These are phyloP conservation scores for Kluyveromyces marxianus DNA, from an alignment of 1,139 yeast species.

Conservation along the genomic window DNA sequence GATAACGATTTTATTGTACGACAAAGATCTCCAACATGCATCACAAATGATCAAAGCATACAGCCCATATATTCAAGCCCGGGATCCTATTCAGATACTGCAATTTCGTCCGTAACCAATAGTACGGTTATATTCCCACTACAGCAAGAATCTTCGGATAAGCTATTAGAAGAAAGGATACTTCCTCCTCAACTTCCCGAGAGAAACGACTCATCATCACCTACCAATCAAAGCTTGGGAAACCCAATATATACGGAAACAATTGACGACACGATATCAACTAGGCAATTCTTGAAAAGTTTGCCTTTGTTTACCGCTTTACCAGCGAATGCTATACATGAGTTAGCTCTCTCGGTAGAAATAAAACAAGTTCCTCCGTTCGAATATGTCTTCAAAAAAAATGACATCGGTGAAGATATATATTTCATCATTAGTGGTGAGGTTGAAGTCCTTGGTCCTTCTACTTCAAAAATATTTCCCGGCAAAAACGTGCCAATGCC, in stretches of 20 bases:
- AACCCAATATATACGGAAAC: conserved; percentile 24
- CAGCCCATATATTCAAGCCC: not conserved
- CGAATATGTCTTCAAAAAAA: conserved; percentile 53
- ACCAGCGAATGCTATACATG: conserved; percentile 52
- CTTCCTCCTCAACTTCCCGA: conserved; percentile 13
- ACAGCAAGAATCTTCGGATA: not conserved
- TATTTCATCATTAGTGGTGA: conserved; percentile 62
- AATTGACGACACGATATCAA: conserved; percentile 47
- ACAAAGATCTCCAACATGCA: not conserved
- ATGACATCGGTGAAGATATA: conserved; percentile 54
- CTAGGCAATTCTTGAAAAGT: conserved; percentile 49
- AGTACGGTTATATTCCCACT: not conserved
- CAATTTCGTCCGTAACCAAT: not conserved
- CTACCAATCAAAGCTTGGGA: not conserved
- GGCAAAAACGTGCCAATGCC: not conserved
- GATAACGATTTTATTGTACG: conserved; percentile 3
- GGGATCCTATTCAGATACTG: not conserved
- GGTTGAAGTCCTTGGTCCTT: conserved; percentile 52
- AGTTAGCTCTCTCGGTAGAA: conserved; percentile 56
- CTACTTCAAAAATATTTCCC: not conserved
- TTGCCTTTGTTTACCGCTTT: conserved; percentile 52
- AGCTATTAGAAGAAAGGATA: not conserved
- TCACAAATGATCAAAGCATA: not conserved
- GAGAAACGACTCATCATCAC: not conserved
- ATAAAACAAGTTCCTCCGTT: conserved; percentile 47